Conservation (phyloP, 1,284 basidiomycete species). For the Marasmius sp. region DNA sequence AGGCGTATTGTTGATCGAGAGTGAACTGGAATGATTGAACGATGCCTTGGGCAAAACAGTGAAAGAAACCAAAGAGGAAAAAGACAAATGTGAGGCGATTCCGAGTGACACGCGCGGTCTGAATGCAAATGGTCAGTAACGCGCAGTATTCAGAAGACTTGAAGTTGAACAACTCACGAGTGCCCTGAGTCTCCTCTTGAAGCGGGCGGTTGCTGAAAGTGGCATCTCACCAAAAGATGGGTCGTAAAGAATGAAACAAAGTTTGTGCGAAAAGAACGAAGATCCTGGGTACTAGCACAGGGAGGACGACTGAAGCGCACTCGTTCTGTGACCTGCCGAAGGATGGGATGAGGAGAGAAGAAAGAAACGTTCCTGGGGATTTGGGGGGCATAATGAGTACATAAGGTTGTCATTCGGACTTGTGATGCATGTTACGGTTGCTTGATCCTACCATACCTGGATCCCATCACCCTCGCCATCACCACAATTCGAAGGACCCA, state of each 20-base stretch:
- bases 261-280: neutral
- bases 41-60: constrained; percentile 43
- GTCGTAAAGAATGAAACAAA: neutral
- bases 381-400: neutral
- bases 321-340: neutral
- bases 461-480: too few species aligned
- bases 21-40: constrained; percentile 50
- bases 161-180: neutral
- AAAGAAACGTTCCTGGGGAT: neutral
- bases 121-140: neutral
- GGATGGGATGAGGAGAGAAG: neutral
- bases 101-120: constrained; percentile 12
- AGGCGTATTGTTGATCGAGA: constrained; percentile 41
- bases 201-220: neutral
- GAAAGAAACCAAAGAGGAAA: constrained; percentile 44
- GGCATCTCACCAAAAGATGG: neutral
- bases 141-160: neutral
- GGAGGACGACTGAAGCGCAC: neutral
- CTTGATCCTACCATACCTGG: neutral
- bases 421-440: neutral
- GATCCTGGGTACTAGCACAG: neutral
- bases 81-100: constrained; percentile 43
- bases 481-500: too few species aligned
- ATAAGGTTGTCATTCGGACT: neutral
- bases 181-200: neutral